These are phyloP conservation scores for Geosmithia morbida DNA, from an alignment of 2,329 filamentous ascomycete species.

Conservation along the genomic window DNA sequence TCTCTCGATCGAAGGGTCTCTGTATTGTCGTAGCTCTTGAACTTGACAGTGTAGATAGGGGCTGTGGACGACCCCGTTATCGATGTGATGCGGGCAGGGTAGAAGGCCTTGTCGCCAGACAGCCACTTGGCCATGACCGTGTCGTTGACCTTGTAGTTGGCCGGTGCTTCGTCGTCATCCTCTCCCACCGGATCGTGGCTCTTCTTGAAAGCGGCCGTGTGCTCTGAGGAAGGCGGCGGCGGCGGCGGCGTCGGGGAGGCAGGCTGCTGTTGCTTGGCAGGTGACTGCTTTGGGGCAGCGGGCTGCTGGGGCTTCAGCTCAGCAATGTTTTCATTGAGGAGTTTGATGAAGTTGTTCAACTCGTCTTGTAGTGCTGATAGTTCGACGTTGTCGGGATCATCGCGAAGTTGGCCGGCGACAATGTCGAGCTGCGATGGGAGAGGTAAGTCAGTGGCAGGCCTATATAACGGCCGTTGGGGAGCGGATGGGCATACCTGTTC, in stretches of 20 bases:
- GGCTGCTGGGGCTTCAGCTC: slow-evolving; percentile 50
- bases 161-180: slow-evolving; percentile 38
- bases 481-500: slow-evolving; percentile 31
- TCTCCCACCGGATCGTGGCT: slow-evolving; percentile 16
- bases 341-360: slow-evolving; percentile 66
- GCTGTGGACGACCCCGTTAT: slow-evolving; percentile 86
- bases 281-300: slow-evolving; percentile 25
- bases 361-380: slow-evolving; percentile 65
- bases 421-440: slow-evolving; percentile 50
- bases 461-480: neutral
- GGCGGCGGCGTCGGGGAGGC: slow-evolving; percentile 10
- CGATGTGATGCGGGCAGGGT: slow-evolving; percentile 82
- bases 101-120: slow-evolving; percentile 78
- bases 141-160: slow-evolving; percentile 74
- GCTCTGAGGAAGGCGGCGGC: slow-evolving; percentile 53
- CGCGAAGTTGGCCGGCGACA: slow-evolving; percentile 59
- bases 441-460: neutral
- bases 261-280: slow-evolving; percentile 28
- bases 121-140: slow-evolving; percentile 82
- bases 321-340: slow-evolving; percentile 67
- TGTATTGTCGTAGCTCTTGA: slow-evolving; percentile 78
- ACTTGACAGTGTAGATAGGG: slow-evolving; percentile 88
- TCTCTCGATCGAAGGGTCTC: slow-evolving; percentile 74
- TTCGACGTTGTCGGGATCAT: slow-evolving; percentile 68
- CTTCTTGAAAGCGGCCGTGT: slow-evolving; percentile 64